phyloP scores from a whole-genome alignment of 2,329 filamentous ascomycete species.

The Ilyonectria destructans region DNA sequence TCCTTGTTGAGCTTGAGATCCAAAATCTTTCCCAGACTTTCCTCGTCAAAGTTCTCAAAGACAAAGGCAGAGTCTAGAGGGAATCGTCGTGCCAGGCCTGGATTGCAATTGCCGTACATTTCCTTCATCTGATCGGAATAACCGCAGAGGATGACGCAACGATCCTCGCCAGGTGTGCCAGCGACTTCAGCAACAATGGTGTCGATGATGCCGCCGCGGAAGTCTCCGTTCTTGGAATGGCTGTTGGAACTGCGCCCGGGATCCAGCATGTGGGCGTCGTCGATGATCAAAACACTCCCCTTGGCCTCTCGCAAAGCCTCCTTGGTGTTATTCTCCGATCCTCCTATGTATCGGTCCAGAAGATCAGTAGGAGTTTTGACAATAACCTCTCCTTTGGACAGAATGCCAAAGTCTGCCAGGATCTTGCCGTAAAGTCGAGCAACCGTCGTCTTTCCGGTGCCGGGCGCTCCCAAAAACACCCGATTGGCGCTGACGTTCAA shows the following conservation, averaged over 20 bases:
- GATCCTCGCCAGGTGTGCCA: conserved; percentile 78
- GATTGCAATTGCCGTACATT: conserved; percentile 83
- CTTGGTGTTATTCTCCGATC: conserved; percentile 80
- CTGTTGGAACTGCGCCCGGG: conserved; percentile 53
- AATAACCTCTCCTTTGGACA: conserved; percentile 69
- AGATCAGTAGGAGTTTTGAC: conserved; percentile 83
- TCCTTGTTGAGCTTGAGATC: conserved; percentile 74
- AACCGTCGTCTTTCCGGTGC: conserved; percentile 82
- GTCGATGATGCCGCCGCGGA: conserved; percentile 78
- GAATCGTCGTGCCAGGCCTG: conserved; percentile 79
- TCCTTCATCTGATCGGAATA: conserved; percentile 80
- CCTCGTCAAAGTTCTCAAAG: conserved; percentile 79
- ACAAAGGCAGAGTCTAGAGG: conserved; percentile 75
- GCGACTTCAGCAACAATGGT: conserved; percentile 84
- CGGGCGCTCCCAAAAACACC: conserved; percentile 80
- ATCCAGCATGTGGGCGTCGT: conserved; percentile 81
- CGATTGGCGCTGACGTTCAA: conserved; percentile 76
- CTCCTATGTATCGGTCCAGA: conserved; percentile 73
- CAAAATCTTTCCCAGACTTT: conserved; percentile 74
- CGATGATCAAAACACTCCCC: conserved; percentile 84
- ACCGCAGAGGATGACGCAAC: conserved; percentile 81
- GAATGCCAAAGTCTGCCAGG: conserved; percentile 75
- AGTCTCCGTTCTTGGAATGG: conserved; percentile 59
- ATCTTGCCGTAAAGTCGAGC: conserved; percentile 81
- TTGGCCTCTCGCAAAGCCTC: conserved; percentile 75